Evolutionary conservation across 2,329 filamentous ascomycete species (phyloP).

Genomic region (Alternaria sp.): DNA sequence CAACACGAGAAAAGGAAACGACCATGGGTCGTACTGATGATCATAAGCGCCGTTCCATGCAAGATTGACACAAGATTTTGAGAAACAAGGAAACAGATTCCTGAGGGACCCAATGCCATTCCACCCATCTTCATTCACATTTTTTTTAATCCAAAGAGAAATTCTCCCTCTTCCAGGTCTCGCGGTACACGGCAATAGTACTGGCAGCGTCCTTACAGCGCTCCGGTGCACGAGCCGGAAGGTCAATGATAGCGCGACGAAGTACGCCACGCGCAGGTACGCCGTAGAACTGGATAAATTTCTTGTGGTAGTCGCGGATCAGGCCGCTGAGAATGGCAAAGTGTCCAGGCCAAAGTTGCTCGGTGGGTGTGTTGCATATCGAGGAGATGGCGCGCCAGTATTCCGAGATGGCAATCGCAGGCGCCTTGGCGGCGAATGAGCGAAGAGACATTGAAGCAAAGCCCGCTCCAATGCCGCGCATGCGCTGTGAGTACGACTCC

Average conservation of each 20-base stretch:
- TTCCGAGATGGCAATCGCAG: constrained; percentile 78
- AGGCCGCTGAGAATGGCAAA: constrained; percentile 62
- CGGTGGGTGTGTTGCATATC: constrained; percentile 77
- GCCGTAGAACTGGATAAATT: constrained; percentile 84
- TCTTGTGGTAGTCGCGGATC: constrained; percentile 71
- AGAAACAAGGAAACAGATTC: not conserved
- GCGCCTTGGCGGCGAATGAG: constrained; percentile 68
- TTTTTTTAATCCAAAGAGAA: constrained; percentile 27
- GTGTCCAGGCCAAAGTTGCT: constrained; percentile 59
- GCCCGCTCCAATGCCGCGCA: constrained; percentile 84
- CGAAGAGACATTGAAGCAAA: constrained; percentile 85
- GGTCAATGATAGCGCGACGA: constrained; percentile 75
- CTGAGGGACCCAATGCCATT: not conserved
- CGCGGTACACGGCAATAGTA: constrained; percentile 40
- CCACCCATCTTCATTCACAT: not conserved
- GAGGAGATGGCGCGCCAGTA: constrained; percentile 84
- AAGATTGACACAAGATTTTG: constrained; percentile 4
- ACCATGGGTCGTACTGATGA: constrained; percentile 17
- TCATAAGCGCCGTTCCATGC: constrained; percentile 6
- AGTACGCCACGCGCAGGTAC: constrained; percentile 77
- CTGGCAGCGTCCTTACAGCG: constrained; percentile 39
- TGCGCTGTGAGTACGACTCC: constrained; percentile 77
- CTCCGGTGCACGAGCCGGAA: constrained; percentile 61
- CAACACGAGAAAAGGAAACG: not conserved
- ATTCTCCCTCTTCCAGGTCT: constrained; percentile 43